Evolutionary conservation across 2,329 filamentous ascomycete species (phyloP).

Genomic region (Talaromyces sp.): DNA sequence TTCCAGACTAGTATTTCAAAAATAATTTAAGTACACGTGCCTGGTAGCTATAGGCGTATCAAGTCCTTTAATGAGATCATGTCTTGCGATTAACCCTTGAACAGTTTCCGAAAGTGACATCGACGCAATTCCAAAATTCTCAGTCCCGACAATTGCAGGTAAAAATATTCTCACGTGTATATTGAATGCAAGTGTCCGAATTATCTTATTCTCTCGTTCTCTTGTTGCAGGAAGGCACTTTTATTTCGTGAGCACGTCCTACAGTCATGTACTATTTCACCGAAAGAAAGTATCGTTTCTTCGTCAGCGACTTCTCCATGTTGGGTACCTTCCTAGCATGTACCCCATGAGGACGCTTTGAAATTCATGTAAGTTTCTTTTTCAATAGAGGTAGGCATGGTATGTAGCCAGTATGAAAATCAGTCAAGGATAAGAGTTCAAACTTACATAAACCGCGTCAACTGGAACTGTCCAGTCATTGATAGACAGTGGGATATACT

Average conservation of each 20-base stretch:
- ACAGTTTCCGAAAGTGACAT: not conserved
- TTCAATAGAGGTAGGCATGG: not conserved
- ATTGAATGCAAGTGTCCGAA: not conserved
- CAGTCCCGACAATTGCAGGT: not conserved
- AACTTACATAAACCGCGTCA: conserved; percentile 18
- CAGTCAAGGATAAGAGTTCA: not conserved
- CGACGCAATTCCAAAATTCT: not conserved
- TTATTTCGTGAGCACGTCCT: not conserved
- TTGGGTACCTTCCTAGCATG: conserved; percentile 14
- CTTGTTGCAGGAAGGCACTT: not conserved
- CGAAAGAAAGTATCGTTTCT: conserved; percentile 16
- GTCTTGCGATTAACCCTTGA: not conserved
- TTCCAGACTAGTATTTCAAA: not conserved
- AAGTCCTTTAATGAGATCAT: not conserved
- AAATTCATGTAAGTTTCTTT: not conserved
- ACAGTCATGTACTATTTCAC: not conserved
- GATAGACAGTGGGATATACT: conserved; percentile 18
- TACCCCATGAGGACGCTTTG: conserved; percentile 18
- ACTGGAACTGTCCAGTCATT: conserved; percentile 19
- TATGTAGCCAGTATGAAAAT: not conserved
- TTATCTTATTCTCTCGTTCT: not conserved
- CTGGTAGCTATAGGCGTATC: not conserved
- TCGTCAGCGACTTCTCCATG: conserved; percentile 10
- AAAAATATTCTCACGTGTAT: not conserved
- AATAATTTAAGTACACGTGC: not conserved